These are phyloP conservation scores for Puccinia triticina DNA, from an alignment of 1,284 basidiomycete species.

Conservation along the genomic window DNA sequence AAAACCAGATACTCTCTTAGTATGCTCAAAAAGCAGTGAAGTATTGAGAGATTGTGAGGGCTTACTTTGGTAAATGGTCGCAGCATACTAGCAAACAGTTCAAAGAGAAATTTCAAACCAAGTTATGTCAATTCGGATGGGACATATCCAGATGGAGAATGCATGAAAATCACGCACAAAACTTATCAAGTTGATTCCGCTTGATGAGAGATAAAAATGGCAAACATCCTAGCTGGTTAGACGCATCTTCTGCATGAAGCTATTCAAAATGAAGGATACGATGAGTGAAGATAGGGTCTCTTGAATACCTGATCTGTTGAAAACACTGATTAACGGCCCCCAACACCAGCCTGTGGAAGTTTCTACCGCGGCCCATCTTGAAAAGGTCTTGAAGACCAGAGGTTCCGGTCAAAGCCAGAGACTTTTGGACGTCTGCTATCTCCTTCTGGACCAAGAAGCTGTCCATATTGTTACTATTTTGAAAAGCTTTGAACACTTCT, in stretches of 20 bases:
- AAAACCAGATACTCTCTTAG: too few species aligned
- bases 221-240: neutral
- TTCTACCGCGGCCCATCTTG: constrained; percentile 68
- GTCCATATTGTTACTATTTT: constrained; percentile 65
- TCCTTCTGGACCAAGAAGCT: constrained; percentile 66
- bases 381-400: constrained; percentile 64
- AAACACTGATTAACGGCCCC: constrained; percentile 71
- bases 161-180: constrained; percentile 61
- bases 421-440: constrained; percentile 56
- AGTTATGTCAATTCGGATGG: constrained; percentile 54
- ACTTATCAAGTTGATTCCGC: constrained; percentile 70
- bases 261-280: too few species aligned
- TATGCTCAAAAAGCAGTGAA: neutral
- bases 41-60: constrained; percentile 8
- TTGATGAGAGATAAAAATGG: constrained; percentile 53
- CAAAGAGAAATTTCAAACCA: too few species aligned
- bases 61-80: constrained; percentile 57
- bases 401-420: constrained; percentile 55
- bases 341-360: constrained; percentile 68
- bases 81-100: constrained; percentile 52
- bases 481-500: constrained; percentile 68
- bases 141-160: neutral
- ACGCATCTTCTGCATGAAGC: too few species aligned
- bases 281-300: neutral
- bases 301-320: constrained; percentile 69